phyloP scores from a whole-genome alignment of 257 asterid species.

The Cynanchum wilfordii region DNA sequence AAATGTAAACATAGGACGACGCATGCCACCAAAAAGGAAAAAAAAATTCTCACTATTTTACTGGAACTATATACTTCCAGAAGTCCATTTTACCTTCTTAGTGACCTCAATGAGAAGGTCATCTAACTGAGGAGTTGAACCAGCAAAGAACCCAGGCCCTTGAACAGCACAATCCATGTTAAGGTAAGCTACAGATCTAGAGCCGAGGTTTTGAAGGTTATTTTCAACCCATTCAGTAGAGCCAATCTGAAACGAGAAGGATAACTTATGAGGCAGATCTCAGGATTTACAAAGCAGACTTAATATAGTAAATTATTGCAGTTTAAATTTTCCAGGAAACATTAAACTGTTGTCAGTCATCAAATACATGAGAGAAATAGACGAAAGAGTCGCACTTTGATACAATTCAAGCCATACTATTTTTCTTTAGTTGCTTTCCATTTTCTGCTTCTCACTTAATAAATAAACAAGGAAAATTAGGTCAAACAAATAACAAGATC shows the following conservation, averaged over 20 bases:
- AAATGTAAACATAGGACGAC: neutral
- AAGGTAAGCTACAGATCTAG: slow-evolving; percentile 78
- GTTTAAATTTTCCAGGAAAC: neutral
- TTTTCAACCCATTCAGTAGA: slow-evolving; percentile 98
- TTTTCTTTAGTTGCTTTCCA: neutral
- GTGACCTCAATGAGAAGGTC: slow-evolving; percentile 71
- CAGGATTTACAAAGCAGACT: neutral
- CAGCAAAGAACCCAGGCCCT: slow-evolving; percentile 82
- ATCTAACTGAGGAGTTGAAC: slow-evolving; percentile 93
- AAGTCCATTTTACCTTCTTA: slow-evolving; percentile 53
- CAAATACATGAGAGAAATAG: neutral
- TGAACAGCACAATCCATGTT: slow-evolving; percentile 97
- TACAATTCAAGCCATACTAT: neutral
- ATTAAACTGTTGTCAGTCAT: neutral
- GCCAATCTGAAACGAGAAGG: slow-evolving; percentile 58
- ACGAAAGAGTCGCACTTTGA: neutral
- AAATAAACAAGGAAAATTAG: neutral
- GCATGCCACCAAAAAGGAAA: neutral
- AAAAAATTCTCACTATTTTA: neutral
- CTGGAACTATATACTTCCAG: neutral
- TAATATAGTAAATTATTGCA: neutral
- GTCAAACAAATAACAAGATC: neutral
- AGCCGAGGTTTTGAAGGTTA: slow-evolving; percentile 65
- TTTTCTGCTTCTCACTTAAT: neutral
- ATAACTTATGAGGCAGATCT: neutral